Evolutionary conservation across 768 basidiomycete genomes (phyloP).

Genomic region (Mycena polygramma): DNA sequence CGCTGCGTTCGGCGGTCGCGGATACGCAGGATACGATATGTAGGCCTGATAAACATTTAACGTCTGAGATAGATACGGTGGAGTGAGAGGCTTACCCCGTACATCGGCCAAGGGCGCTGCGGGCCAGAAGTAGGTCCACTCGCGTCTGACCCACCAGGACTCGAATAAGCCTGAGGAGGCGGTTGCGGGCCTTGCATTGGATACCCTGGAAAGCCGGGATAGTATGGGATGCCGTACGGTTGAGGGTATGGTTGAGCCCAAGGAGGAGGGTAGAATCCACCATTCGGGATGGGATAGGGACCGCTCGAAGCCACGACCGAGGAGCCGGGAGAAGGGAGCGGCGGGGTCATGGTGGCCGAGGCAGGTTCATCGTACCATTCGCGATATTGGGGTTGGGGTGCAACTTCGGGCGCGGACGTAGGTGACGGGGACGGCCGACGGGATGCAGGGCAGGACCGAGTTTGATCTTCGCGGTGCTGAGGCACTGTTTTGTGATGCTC

Average conservation of each 20-base stretch:
- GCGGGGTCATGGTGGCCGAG: slow-evolving; percentile 52
- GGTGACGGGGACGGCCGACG: slow-evolving; percentile 39
- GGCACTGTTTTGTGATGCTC: not conserved
- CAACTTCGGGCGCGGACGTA: slow-evolving; percentile 30
- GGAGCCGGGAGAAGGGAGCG: slow-evolving; percentile 49
- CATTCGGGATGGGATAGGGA: slow-evolving; percentile 55
- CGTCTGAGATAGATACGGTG: not conserved
- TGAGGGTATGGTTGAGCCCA: slow-evolving; percentile 70
- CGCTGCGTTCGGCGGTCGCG: slow-evolving; percentile 47
- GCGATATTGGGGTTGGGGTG: slow-evolving; percentile 51
- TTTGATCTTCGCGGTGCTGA: slow-evolving; percentile 27
- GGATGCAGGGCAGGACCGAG: slow-evolving; percentile 36
- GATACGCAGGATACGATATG: slow-evolving; percentile 61
- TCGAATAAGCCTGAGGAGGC: slow-evolving; percentile 46
- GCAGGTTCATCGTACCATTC: slow-evolving; percentile 61
- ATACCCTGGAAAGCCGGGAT: slow-evolving; percentile 61
- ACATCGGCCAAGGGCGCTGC: slow-evolving; percentile 58
- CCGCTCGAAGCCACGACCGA: slow-evolving; percentile 37
- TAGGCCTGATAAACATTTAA: slow-evolving; percentile 53
- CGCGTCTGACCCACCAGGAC: slow-evolving; percentile 54
- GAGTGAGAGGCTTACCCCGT: slow-evolving; percentile 56
- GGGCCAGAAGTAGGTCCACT: slow-evolving; percentile 48
- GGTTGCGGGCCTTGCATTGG: slow-evolving; percentile 48
- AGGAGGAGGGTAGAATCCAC: slow-evolving; percentile 61
- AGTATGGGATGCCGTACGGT: slow-evolving; percentile 66